Base-by-base conservation (phyloP, 345 rosid genomes). In the Gossypium arboreum region DNA sequence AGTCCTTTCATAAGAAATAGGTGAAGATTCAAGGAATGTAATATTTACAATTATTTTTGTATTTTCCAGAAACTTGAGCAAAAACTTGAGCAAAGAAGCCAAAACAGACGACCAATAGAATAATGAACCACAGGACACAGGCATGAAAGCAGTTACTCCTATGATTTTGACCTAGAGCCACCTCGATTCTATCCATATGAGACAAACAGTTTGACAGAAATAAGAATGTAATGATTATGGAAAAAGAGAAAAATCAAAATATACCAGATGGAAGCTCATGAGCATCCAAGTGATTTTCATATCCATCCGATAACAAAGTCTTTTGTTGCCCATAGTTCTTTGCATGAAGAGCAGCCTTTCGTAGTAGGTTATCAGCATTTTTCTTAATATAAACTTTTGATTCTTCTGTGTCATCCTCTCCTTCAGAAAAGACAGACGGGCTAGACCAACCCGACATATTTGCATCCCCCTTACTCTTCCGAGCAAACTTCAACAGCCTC, bases 381-480 rank as follows among this genome's bases (percentile, higher is more conserved):
- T 82, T 87, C 84, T 80, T 83, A 78, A 81, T 81, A 55, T 77
- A 48, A 52, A 82, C 81, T 85, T 80, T 86, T 12, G 82, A 77
- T 20, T 89, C 90, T 63, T 87, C 93, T 0, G 75, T 47, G 12
- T 84, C 93, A 81, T 87, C 89, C 79, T 87, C 93, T 70, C 88
- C 93, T 84, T 89, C 91, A 15, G 90, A 87, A 80, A 80, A 87
- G 34, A 87, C 83, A 6, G 88, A 87, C 18, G 93, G 87, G 79
- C 91, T 87, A 65, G 93, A 85, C 87, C 85, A 85, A 76, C 91
- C 91, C 7, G 85, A 68, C 6, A 79, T 22, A 83, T 81, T 86
- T 73, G 83, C 85, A 82, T 89, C 91, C 7, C 88, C 91, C 79
- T 89, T 89, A 56, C 83, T 89, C 83, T 89, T 89, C 69, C 93